phyloP scores from a whole-genome alignment of 148 eudicot species.

The Polygonum aviculare region DNA sequence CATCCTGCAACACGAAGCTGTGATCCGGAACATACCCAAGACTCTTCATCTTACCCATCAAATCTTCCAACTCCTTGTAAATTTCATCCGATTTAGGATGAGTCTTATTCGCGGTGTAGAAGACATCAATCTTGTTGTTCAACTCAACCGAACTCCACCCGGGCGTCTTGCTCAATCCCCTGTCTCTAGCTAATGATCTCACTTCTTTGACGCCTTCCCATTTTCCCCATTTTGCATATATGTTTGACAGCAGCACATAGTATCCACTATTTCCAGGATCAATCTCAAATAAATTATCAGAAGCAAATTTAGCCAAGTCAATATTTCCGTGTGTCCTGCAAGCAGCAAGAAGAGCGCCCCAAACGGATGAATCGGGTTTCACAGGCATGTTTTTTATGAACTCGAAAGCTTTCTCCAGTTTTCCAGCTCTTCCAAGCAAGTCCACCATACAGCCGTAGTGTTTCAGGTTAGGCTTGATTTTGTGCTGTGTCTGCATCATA shows the following conservation, averaged over 20 bases:
- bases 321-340: constrained; percentile 60
- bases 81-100: constrained; percentile 48
- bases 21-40: constrained; percentile 61
- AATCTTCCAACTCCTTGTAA: constrained; percentile 31
- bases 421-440: constrained; percentile 64
- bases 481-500: constrained; percentile 46
- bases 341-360: constrained; percentile 88
- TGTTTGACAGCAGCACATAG: constrained; percentile 60
- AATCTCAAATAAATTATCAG: constrained; percentile 39
- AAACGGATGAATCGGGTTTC: constrained; percentile 60
- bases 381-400: constrained; percentile 44
- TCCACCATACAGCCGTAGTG: constrained; percentile 85
- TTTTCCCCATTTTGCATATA: constrained; percentile 56
- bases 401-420: constrained; percentile 41
- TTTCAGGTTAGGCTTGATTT: constrained; percentile 46
- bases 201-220: constrained; percentile 65
- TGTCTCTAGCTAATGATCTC: constrained; percentile 52
- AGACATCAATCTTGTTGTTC: constrained; percentile 42
- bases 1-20: constrained; percentile 66
- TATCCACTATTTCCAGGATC: constrained; percentile 55
- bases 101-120: constrained; percentile 54
- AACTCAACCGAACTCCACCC: constrained; percentile 73
- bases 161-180: constrained; percentile 70
- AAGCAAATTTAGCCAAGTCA: constrained; percentile 57
- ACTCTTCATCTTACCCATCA: constrained; percentile 41